Evolutionary conservation across 176 grass and related monocot species (phyloP).

Genomic region (Avena sativa): DNA sequence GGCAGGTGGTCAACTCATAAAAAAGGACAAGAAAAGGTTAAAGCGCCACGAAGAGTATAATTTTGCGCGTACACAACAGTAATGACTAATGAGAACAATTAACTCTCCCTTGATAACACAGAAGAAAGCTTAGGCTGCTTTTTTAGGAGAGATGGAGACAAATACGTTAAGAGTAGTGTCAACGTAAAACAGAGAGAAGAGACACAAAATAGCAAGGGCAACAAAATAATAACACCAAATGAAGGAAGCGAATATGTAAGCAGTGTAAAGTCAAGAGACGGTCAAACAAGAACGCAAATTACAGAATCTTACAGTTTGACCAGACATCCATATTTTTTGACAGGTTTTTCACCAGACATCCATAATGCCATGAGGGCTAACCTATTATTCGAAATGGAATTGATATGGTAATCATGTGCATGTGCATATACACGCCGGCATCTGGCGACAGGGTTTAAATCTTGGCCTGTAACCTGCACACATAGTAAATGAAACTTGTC

Average conservation of each 20-base stretch:
- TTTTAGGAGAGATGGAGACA: slow-evolving; percentile 14
- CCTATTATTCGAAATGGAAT: slow-evolving; percentile 92
- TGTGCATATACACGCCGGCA: slow-evolving; percentile 77
- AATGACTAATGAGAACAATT: slow-evolving; percentile 8
- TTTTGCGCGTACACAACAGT: slow-evolving; percentile 25
- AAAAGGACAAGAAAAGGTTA: slow-evolving; percentile 13
- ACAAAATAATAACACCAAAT: slow-evolving; percentile 1
- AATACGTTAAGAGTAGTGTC: slow-evolving; percentile 9
- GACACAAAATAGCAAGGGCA: slow-evolving; percentile 28
- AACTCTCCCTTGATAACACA: slow-evolving; percentile 19
- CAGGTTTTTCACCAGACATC: slow-evolving; percentile 3
- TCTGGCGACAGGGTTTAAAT: slow-evolving; percentile 69
- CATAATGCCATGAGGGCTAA: slow-evolving; percentile 41
- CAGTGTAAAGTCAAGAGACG: neutral
- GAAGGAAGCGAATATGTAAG: slow-evolving; percentile 8
- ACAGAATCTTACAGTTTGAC: slow-evolving; percentile 16
- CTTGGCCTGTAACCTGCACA: slow-evolving; percentile 67
- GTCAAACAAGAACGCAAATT: slow-evolving; percentile 21
- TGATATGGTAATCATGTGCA: slow-evolving; percentile 88
- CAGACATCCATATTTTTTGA: slow-evolving; percentile 4
- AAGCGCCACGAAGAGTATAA: slow-evolving; percentile 4
- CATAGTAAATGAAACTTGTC: slow-evolving; percentile 44
- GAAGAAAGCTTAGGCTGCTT: slow-evolving; percentile 32
- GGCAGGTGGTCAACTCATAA: neutral
- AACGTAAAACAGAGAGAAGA: slow-evolving; percentile 17